Base-by-base conservation (phyloP, 2,329 filamentous ascomycete species). In the Botrytis fabae region DNA sequence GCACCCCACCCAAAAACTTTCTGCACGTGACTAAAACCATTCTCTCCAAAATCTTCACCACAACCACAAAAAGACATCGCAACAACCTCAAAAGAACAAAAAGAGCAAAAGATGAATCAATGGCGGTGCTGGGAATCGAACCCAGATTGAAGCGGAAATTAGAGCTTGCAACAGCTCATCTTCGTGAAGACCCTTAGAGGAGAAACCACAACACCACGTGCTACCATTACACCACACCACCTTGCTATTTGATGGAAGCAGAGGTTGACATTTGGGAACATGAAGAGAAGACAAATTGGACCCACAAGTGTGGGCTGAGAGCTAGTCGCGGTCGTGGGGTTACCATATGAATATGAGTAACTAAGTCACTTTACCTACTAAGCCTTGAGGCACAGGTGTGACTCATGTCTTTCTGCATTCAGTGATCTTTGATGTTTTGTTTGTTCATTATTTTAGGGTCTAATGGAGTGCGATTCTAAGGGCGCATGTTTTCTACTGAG, bases 181-280 rank as follows among this genome's bases (percentile, higher is more conserved):
- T 40, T 66, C 64, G 64, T 66, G 64, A 66, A 54, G 64, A 66
- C 64, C 64, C 64, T 28, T 2, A 28, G 64, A 54, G 64, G 64
- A 54, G 64, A 66, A 66, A 66, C 64, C 64, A 66, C 64, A 66
- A 66, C 64, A 66, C 64, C 46, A 66, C 64, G 64, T 66, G 64
- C 64, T 66, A 66, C 64, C 64, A 66, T 66, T 66, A 66, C 64
- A 66, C 64, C 64, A 66, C 64, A 66, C 64, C 64, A 66, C 64
- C 64, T 54, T 66, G 2, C 40, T 14, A 42, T 44, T 64, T 44
- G 64, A 54, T 54, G 35, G 0, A 44, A 1, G 0, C 1, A 0
- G 3, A 1, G 0, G 0, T 0, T 4, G 4, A 0, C 1, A 7
- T 12, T 38, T 22, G 20, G 32, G 4, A 6, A 0, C 22, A 35